A percentile compares a stretch with the other conserved stretches of the same genome.
Evolutionary conservation across 768 basidiomycete genomes (phyloP).

Genomic region (Tricholoma flavovirens): DNA sequence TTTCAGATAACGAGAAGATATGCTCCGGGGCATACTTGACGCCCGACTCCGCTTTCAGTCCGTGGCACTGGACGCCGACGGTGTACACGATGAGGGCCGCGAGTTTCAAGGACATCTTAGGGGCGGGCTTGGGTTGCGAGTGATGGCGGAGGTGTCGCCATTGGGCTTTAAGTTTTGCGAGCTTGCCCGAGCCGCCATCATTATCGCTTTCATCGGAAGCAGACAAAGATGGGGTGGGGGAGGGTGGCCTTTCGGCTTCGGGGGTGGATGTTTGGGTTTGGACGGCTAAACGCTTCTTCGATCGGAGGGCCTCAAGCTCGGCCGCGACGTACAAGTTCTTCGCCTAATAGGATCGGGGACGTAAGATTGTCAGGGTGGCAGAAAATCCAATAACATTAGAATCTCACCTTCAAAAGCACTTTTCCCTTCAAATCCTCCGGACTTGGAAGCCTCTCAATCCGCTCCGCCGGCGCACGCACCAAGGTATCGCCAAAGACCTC

Average conservation of each 20-base stretch:
- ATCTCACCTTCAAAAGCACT: slow-evolving; percentile 74
- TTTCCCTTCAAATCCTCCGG: slow-evolving; percentile 75
- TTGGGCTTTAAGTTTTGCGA: slow-evolving; percentile 12
- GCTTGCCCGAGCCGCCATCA: not conserved
- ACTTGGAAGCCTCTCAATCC: slow-evolving; percentile 64
- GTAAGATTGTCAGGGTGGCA: not conserved
- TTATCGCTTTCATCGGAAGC: not conserved
- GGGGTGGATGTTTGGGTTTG: not conserved
- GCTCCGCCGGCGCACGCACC: slow-evolving; percentile 35
- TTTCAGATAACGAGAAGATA: slow-evolving; percentile 91
- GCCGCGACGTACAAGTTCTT: slow-evolving; percentile 60
- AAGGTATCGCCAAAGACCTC: slow-evolving; percentile 39
- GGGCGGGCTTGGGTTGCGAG: slow-evolving; percentile 32
- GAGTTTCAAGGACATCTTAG: slow-evolving; percentile 71
- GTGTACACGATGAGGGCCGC: slow-evolving; percentile 85
- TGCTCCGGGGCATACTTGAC: slow-evolving; percentile 82
- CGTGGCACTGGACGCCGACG: slow-evolving; percentile 90
- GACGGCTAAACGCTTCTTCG: slow-evolving; percentile 10
- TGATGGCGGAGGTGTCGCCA: not conserved
- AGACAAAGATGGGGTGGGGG: not conserved
- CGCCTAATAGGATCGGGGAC: slow-evolving; percentile 33
- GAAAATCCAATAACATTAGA: not conserved
- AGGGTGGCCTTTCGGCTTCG: not conserved
- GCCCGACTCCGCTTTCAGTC: slow-evolving; percentile 65
- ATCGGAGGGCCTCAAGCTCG: slow-evolving; percentile 54